These are phyloP conservation scores for Pseudogymnoascus sp. DNA, from an alignment of 2,329 filamentous ascomycete species.

Conservation along the genomic window DNA sequence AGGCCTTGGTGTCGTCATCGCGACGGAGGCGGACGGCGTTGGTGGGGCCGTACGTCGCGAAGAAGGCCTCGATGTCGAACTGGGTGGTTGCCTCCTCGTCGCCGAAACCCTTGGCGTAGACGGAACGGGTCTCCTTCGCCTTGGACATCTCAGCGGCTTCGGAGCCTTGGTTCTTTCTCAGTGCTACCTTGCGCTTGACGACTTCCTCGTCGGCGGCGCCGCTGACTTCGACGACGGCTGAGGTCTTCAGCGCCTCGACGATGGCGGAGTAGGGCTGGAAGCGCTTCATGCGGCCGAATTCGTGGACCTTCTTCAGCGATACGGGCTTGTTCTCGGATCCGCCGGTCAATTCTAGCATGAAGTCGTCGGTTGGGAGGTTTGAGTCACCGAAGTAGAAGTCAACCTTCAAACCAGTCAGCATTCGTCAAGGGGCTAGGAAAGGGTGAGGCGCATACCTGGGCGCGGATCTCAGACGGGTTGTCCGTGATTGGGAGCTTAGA, in stretches of 20 bases:
- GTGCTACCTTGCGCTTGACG: conserved; percentile 68
- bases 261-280: conserved; percentile 85
- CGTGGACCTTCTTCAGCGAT: conserved; percentile 65
- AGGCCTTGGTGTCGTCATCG: conserved; percentile 54
- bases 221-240: conserved; percentile 61
- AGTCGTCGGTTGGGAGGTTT: conserved; percentile 83
- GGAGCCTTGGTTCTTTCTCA: conserved; percentile 43
- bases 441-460: conserved; percentile 41
- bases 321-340: conserved; percentile 77
- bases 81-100: conserved; percentile 76
- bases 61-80: conserved; percentile 90
- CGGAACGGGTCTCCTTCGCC: conserved; percentile 57
- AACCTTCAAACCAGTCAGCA: conserved; percentile 45
- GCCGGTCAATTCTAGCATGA: conserved; percentile 69
- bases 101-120: conserved; percentile 94
- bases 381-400: conserved; percentile 95
- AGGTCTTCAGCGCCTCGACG: conserved; percentile 73
- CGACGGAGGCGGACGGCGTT: conserved; percentile 84
- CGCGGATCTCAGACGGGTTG: conserved; percentile 57
- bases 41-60: conserved; percentile 68
- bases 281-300: conserved; percentile 91
- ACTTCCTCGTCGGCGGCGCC: conserved; percentile 65
- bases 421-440: conserved; percentile 11
- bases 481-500: conserved; percentile 46
- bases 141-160: conserved; percentile 41